Evolutionary conservation across 345 rosid genomes (phyloP).

Genomic region (Eucalyptus pauciflora): DNA sequence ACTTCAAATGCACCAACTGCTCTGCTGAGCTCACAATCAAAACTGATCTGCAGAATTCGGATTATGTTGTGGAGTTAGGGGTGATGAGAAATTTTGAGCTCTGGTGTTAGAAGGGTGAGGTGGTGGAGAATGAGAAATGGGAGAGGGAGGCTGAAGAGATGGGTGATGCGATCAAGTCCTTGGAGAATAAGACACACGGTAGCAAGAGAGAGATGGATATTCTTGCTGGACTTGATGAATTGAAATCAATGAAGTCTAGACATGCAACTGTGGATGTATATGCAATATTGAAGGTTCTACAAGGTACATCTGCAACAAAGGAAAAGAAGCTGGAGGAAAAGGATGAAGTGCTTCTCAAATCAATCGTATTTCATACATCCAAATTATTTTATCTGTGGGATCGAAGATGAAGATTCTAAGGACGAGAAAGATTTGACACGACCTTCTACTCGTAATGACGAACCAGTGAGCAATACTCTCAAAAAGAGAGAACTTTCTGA

Average conservation of each 20-base stretch:
- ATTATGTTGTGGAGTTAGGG: too few species aligned
- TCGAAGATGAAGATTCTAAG: not conserved
- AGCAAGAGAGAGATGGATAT: slow-evolving; percentile 91
- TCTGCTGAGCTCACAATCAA: too few species aligned
- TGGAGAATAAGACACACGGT: slow-evolving; percentile 76
- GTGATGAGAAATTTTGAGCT: too few species aligned
- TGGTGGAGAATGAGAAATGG: not conserved
- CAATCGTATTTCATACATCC: not conserved
- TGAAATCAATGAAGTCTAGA: slow-evolving; percentile 80
- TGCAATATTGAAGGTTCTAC: slow-evolving; percentile 5
- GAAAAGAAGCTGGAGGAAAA: slow-evolving; percentile 6
- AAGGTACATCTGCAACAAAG: not conserved
- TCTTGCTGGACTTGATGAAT: slow-evolving; percentile 78
- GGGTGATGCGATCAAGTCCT: slow-evolving; percentile 76
- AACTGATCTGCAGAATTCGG: too few species aligned
- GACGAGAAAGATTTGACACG: not conserved
- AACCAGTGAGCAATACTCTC: not conserved
- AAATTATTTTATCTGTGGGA: not conserved
- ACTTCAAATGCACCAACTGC: too few species aligned
- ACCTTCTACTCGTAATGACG: not conserved
- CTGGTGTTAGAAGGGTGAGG: too few species aligned
- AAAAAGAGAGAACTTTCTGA: not conserved
- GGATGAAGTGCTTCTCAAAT: slow-evolving; percentile 2
- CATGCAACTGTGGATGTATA: slow-evolving; percentile 83
- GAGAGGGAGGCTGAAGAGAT: slow-evolving; percentile 71